Evolutionary conservation across 2,329 filamentous ascomycete species (phyloP).

Genomic region (Trichothecium roseum): DNA sequence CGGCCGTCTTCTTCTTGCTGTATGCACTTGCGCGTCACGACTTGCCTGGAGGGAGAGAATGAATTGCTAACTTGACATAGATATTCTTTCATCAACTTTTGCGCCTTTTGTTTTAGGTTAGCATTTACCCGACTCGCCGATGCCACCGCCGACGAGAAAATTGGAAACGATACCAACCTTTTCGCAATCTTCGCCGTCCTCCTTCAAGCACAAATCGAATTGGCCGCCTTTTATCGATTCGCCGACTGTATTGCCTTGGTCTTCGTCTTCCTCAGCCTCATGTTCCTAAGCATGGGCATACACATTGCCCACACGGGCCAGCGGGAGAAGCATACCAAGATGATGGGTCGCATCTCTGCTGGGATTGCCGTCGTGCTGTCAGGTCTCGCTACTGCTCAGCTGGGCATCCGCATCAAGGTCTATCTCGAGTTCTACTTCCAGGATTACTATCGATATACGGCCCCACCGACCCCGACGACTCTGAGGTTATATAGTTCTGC

Average conservation of each 20-base stretch:
- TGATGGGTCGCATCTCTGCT: constrained; percentile 8
- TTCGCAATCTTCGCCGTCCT: constrained; percentile 1
- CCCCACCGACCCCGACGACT: neutral
- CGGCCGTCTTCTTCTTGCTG: constrained; percentile 13
- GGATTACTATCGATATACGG: neutral
- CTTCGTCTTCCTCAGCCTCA: constrained; percentile 13
- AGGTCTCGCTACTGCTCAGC: constrained; percentile 7
- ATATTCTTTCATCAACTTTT: constrained; percentile 10
- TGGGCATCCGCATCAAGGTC: constrained; percentile 10
- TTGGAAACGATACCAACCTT: neutral
- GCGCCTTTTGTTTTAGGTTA: constrained; percentile 6
- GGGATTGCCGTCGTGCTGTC: constrained; percentile 8
- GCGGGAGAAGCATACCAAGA: constrained; percentile 4
- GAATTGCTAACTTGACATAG: constrained; percentile 3
- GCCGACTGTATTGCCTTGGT: constrained; percentile 8
- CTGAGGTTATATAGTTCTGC: neutral
- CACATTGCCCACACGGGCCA: constrained; percentile 8
- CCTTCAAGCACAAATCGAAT: constrained; percentile 4
- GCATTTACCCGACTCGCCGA: constrained; percentile 4
- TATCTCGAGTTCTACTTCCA: neutral
- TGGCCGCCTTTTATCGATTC: constrained; percentile 1
- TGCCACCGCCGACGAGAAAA: neutral
- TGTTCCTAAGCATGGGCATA: constrained; percentile 12
- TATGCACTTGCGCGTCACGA: constrained; percentile 6
- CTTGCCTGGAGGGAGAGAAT: neutral